A percentile compares a stretch with the other conserved stretches of the same genome.
These are phyloP conservation scores for Saccharum spontaneum DNA, from an alignment of 176 grass and related monocot species.

Conservation along the genomic window DNA sequence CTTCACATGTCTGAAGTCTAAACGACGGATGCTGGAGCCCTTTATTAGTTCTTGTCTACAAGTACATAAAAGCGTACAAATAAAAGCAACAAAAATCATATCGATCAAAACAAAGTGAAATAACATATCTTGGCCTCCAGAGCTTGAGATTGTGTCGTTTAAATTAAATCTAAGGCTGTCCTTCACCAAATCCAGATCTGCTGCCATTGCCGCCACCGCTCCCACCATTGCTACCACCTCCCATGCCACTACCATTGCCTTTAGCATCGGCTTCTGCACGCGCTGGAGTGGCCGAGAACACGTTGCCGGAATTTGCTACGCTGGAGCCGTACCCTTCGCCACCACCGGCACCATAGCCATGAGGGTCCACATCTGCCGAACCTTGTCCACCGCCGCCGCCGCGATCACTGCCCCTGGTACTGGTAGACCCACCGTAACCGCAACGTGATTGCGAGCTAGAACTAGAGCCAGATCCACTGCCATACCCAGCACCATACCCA, in stretches of 20 bases:
- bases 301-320: neutral
- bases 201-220: neutral
- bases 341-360: neutral
- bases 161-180: neutral
- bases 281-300: neutral
- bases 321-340: neutral
- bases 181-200: neutral
- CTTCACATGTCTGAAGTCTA: neutral
- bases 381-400: neutral
- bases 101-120: neutral
- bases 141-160: neutral
- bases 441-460: neutral
- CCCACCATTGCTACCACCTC: neutral
- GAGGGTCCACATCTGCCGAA: neutral
- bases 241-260: neutral
- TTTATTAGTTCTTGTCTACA: neutral
- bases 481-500: neutral
- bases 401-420: neutral
- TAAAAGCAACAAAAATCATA: neutral
- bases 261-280: neutral
- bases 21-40: neutral
- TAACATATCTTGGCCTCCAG: neutral
- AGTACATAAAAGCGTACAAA: neutral
- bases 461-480: neutral
- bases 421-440: neutral